Conservation (phyloP, 306 rosid species). For the Prunus armeniaca region DNA sequence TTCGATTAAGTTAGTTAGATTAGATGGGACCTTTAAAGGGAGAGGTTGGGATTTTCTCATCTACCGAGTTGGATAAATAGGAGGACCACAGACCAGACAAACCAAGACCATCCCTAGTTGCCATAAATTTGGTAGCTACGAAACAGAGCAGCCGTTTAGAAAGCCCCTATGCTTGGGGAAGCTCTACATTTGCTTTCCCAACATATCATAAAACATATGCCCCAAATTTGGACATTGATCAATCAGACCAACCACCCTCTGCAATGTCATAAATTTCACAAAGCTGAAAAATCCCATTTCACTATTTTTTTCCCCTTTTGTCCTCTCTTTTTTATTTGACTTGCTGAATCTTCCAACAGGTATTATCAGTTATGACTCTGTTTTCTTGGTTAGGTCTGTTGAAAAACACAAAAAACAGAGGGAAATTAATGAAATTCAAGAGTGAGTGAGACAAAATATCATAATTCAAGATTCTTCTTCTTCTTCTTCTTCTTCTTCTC, state of each 20-base stretch:
- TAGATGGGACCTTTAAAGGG: background rate
- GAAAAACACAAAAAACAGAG: background rate
- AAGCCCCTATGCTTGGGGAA: background rate
- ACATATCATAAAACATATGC: background rate
- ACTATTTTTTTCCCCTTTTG: background rate
- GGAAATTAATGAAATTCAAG: background rate
- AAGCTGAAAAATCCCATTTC: background rate
- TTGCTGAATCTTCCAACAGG: background rate
- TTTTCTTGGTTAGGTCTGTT: background rate
- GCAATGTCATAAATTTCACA: slow-evolving; percentile 13
- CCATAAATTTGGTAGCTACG: slow-evolving; percentile 24
- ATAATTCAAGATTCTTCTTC: too few relatives aligned
- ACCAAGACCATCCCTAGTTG: slow-evolving; percentile 4
- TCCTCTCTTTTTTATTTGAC: background rate
- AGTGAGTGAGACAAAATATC: too few relatives aligned
- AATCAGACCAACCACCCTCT: slow-evolving; percentile 8
- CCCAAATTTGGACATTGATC: background rate
- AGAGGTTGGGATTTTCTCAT: slow-evolving; percentile 10
- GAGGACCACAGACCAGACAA: slow-evolving; percentile 23
- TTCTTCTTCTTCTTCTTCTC: too few relatives aligned
- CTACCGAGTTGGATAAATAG: background rate
- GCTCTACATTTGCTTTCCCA: slow-evolving; percentile 11
- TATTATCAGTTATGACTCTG: background rate
- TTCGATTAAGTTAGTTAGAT: too few relatives aligned
- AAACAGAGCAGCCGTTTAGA: background rate